phyloP scores from a whole-genome alignment of 73 alveolate genomes.

The Loxodes magnus region DNA sequence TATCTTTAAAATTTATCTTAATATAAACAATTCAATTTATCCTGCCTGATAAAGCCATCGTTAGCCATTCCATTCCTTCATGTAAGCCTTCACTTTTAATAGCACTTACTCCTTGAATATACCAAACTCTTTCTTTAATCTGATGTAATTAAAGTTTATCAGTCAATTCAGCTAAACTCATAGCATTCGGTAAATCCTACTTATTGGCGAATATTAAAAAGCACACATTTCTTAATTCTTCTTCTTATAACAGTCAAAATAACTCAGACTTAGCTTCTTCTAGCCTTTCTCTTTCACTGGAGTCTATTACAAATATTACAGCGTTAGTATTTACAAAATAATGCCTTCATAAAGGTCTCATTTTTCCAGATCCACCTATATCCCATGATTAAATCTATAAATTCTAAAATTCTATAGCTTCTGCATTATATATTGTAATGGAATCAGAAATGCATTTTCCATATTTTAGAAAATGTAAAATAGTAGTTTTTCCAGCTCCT shows the following conservation, averaged over 20 bases:
- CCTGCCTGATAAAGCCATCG: no score
- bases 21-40: no score
- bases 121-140: conserved; percentile 21
- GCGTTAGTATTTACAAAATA: conserved; percentile 70
- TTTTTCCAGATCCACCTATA: conserved; percentile 72
- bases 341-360: conserved; percentile 75
- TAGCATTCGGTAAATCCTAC: conserved; percentile 42
- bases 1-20: no score
- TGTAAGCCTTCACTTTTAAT: conserved; percentile 51
- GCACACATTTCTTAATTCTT: conserved; percentile 43
- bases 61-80: conserved; percentile 57
- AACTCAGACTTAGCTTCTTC: conserved; percentile 46
- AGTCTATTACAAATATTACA: conserved; percentile 60
- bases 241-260: conserved; percentile 24
- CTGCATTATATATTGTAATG: conserved; percentile 80
- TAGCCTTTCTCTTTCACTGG: conserved; percentile 48
- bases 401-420: conserved; percentile 50
- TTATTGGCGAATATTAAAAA: conserved; percentile 68
- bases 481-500: conserved; percentile 91
- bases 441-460: conserved; percentile 68
- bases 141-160: conserved; percentile 11
- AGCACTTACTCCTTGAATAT: conserved; percentile 38
- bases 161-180: conserved; percentile 19
- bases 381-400: conserved; percentile 77
- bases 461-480: conserved; percentile 53